These are phyloP conservation scores for Sclerotinia trifoliorum DNA, from an alignment of 2,329 filamentous ascomycete species.

Conservation along the genomic window DNA sequence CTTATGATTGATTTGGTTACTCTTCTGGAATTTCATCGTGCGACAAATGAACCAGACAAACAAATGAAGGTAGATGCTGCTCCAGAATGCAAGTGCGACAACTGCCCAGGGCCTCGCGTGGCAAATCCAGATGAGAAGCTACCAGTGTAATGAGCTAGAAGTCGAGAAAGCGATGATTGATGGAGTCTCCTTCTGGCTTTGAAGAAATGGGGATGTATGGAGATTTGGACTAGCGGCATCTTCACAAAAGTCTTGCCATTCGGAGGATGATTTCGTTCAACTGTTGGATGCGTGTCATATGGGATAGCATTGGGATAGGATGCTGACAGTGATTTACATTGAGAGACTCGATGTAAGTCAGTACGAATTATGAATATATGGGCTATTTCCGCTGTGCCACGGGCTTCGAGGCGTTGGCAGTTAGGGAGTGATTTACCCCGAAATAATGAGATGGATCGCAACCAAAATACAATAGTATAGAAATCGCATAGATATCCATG, in stretches of 20 bases:
- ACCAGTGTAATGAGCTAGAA: constrained; percentile 22
- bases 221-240: too few species aligned
- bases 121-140: constrained; percentile 22
- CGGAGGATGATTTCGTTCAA: background rate
- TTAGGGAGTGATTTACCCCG: background rate
- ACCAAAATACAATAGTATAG: too few species aligned
- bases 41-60: constrained; percentile 9
- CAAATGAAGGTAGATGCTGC: constrained; percentile 29
- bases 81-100: constrained; percentile 26
- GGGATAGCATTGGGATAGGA: background rate
- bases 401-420: background rate
- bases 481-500: background rate
- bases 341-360: background rate
- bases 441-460: background rate
- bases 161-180: background rate
- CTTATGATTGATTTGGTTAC: constrained; percentile 31
- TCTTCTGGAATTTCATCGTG: constrained; percentile 26
- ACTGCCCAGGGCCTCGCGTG: constrained; percentile 25
- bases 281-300: too few species aligned
- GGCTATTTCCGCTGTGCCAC: background rate
- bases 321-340: background rate
- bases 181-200: background rate
- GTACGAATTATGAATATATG: background rate
- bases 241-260: background rate
- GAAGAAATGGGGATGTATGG: background rate